These are phyloP conservation scores for Galerina sulciceps DNA, from an alignment of 768 basidiomycete species.

Conservation along the genomic window DNA sequence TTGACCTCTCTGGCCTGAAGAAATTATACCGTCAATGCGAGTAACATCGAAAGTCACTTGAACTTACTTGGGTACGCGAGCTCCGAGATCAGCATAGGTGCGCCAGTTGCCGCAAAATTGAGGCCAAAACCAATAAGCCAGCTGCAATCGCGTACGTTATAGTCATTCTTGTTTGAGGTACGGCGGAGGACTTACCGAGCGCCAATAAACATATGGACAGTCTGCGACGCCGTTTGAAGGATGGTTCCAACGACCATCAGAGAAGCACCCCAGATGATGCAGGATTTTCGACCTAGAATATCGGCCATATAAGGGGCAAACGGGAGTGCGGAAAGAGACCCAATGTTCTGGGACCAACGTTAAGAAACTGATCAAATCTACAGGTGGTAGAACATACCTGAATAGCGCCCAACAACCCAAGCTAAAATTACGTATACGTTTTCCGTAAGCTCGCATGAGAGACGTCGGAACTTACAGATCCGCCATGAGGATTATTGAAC, in stretches of 20 bases:
- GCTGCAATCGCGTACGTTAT: conserved; percentile 23
- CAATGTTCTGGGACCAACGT: conserved; percentile 64
- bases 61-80: conserved; percentile 74
- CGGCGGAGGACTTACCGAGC: conserved; percentile 46
- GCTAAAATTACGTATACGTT: conserved; percentile 17
- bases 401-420: conserved; percentile 65
- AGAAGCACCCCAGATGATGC: conserved; percentile 59
- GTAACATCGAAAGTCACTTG: too few relatives aligned
- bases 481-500: conserved; percentile 53
- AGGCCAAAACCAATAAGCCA: conserved; percentile 70
- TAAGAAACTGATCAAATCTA: not conserved
- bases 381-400: conserved; percentile 41
- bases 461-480: conserved; percentile 35
- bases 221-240: conserved; percentile 61
- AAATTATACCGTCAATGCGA: too few relatives aligned
- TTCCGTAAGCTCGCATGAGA: not conserved
- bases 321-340: conserved; percentile 63
- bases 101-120: conserved; percentile 65
- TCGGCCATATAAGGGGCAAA: conserved; percentile 68
- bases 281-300: conserved; percentile 59
- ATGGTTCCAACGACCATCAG: conserved; percentile 64
- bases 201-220: conserved; percentile 69
- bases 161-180: not conserved
- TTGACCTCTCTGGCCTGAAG: too few relatives aligned
- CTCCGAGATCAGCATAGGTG: conserved; percentile 76